Evolutionary conservation across 73 alveolate species (phyloP), one percentile per base, ranked within the genome.

Genomic region (Effrenium voratum): DNA sequence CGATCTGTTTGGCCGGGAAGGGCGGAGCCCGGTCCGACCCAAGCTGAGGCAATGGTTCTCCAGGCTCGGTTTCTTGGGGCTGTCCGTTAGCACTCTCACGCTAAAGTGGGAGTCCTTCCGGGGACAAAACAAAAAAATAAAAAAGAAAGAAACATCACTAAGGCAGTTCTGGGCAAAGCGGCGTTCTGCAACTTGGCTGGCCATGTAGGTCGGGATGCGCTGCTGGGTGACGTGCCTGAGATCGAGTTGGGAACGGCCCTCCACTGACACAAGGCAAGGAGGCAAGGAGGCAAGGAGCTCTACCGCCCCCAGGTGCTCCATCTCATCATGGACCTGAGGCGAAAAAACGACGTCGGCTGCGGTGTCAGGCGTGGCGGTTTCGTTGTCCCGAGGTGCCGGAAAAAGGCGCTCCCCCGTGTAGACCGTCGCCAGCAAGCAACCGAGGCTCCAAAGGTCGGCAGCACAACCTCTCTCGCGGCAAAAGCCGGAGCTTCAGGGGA

Each of bases 331-430:
- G 50, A 87, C 95, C 95, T 87, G 85, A 26, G 44, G 12, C 22
- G 85, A 75, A 8, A 50, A 41, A 6, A 75, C 13, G 59, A 57
- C 43, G n/a, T 57, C 16, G n/a, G 16, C 3, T 22, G 72, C 72
- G 28, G n/a, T 30, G 28, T 0, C 72, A 57, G 72, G 16, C 72
- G 1, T 1, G 34, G 80, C 41, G 40, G 50, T 30, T 16, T 32
- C 84, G 15, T 36, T 24, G 47, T 3, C 28, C 63, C 66, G 22
- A 30, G 76, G 34, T 16, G 70, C 95, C 36, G 95, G 95, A 72
- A 87, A 87, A 26, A 87, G 95, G 60, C 95, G 95, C 1, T 87
- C 95, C 38, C 95, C 95, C 19, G 95, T 87, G 95, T 87, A 87
- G 72, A 87, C 85, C 85, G 95, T 87, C 50, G 79, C 79, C 41